Conservation (phyloP, 2,329 filamentous ascomycete species). For the Talaromyces sp. region DNA sequence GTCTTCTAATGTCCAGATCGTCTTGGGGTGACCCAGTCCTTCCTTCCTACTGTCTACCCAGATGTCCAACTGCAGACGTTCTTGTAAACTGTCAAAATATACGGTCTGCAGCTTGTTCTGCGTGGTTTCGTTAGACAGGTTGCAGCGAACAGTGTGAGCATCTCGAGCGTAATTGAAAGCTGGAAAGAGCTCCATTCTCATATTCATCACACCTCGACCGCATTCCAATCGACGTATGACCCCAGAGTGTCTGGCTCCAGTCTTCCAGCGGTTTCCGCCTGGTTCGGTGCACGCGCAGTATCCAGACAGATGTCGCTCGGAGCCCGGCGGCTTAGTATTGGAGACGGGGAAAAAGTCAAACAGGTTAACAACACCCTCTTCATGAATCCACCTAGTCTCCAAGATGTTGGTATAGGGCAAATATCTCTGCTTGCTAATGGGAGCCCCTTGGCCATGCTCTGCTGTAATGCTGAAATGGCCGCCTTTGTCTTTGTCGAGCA, state of each 20-base stretch:
- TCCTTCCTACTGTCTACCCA: slow-evolving; percentile 57
- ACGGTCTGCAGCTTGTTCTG: slow-evolving; percentile 51
- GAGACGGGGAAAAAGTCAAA: slow-evolving; percentile 72
- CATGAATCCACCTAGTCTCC: slow-evolving; percentile 70
- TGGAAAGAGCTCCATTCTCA: slow-evolving; percentile 67
- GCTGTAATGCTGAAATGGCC: slow-evolving; percentile 62
- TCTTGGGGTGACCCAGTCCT: slow-evolving; percentile 39
- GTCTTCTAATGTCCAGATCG: slow-evolving; percentile 52
- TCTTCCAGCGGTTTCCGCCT: slow-evolving; percentile 46
- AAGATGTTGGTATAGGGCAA: slow-evolving; percentile 69
- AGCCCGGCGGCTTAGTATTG: slow-evolving; percentile 47
- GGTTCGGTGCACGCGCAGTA: slow-evolving; percentile 29
- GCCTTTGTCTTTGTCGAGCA: slow-evolving; percentile 68
- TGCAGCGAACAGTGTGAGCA: slow-evolving; percentile 42
- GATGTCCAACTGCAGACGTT: slow-evolving; percentile 62
- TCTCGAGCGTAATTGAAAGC: slow-evolving; percentile 65
- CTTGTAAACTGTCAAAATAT: slow-evolving; percentile 54
- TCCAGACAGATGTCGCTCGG: slow-evolving; percentile 23
- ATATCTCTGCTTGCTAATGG: slow-evolving; percentile 71
- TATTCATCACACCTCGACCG: slow-evolving; percentile 58
- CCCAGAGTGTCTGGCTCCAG: slow-evolving; percentile 35
- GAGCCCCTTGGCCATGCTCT: slow-evolving; percentile 37
- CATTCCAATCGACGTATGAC: slow-evolving; percentile 67
- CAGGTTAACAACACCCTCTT: slow-evolving; percentile 67
- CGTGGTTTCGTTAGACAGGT: slow-evolving; percentile 30